Percentiles rank a stretch among this genome's conserved stretches.
phyloP scores from a whole-genome alignment of 306 rosid genomes.

The Corylus avellana region DNA sequence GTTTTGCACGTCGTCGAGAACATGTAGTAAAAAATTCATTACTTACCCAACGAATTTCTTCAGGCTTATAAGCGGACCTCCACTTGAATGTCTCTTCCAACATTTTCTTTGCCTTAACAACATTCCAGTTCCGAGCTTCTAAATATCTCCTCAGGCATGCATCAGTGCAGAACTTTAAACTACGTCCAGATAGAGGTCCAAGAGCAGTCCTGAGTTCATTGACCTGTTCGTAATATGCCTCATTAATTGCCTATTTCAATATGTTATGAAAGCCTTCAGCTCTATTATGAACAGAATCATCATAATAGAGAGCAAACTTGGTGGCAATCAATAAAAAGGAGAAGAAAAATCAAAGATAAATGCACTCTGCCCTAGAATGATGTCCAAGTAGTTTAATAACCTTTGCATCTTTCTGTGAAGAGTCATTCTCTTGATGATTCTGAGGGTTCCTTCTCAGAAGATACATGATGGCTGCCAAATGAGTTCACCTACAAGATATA shows the following conservation, averaged over 20 bases:
- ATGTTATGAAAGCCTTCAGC: not conserved
- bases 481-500: constrained; percentile 36
- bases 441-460: constrained; percentile 57
- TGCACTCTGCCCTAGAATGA: not conserved
- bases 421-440: constrained; percentile 47
- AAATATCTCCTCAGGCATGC: constrained; percentile 77
- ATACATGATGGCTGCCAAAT: constrained; percentile 50
- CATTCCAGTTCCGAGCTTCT: constrained; percentile 82
- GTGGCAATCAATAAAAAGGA: not conserved
- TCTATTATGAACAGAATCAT: not conserved
- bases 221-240: constrained; percentile 46
- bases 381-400: constrained; percentile 27
- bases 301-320: not conserved
- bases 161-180: constrained; percentile 67
- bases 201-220: constrained; percentile 61
- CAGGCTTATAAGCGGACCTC: constrained; percentile 82
- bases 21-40: constrained; percentile 3
- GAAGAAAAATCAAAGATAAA: not conserved
- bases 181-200: constrained; percentile 67
- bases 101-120: constrained; percentile 83
- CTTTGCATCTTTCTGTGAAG: constrained; percentile 61
- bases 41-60: constrained; percentile 91
- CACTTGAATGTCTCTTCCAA: constrained; percentile 76
- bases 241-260: constrained; percentile 3
- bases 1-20: not conserved